These are phyloP conservation scores for Suhomyces vadensis DNA, from an alignment of 805 yeast genomes.

Conservation along the genomic window DNA sequence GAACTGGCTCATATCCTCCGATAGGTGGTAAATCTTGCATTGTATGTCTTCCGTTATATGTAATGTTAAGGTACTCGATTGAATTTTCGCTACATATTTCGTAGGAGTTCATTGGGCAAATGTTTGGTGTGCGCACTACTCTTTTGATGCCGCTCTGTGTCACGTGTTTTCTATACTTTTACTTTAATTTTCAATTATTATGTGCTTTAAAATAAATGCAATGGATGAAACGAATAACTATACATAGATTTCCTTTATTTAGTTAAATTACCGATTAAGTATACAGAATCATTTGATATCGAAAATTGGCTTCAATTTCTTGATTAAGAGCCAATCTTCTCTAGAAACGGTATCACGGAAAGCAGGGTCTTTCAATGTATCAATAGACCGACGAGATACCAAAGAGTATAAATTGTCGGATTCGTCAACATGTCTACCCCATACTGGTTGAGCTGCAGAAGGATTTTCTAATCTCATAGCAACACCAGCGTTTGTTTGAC, in stretches of 20 bases:
- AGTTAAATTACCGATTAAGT: background rate
- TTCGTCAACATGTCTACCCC: conserved; percentile 99
- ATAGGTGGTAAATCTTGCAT: conserved; percentile 86
- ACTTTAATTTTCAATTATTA: too few species aligned
- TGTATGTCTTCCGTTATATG: conserved; percentile 4
- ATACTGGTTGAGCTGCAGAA: conserved; percentile 88
- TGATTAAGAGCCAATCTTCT: conserved; percentile 93
- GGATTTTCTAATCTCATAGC: conserved; percentile 97
- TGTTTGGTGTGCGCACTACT: conserved; percentile 7
- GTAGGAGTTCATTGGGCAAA: conserved; percentile 11
- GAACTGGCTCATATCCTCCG: conserved; percentile 83
- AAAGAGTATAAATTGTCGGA: conserved; percentile 86
- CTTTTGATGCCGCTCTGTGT: background rate
- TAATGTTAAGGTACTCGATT: background rate
- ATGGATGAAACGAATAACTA: background rate
- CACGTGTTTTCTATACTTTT: too few species aligned
- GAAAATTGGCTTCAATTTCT: conserved; percentile 83
- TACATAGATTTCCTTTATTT: background rate
- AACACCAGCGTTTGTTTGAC: conserved; percentile 96
- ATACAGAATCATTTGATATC: conserved; percentile 60
- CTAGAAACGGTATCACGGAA: conserved; percentile 92
- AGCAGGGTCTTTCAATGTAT: conserved; percentile 97
- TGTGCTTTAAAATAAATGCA: too few species aligned
- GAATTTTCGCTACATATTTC: conserved; percentile 8
- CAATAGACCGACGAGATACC: conserved; percentile 86